Base-by-base conservation (phyloP, 176 grass and related monocot genomes). In the Carex cristatella region DNA sequence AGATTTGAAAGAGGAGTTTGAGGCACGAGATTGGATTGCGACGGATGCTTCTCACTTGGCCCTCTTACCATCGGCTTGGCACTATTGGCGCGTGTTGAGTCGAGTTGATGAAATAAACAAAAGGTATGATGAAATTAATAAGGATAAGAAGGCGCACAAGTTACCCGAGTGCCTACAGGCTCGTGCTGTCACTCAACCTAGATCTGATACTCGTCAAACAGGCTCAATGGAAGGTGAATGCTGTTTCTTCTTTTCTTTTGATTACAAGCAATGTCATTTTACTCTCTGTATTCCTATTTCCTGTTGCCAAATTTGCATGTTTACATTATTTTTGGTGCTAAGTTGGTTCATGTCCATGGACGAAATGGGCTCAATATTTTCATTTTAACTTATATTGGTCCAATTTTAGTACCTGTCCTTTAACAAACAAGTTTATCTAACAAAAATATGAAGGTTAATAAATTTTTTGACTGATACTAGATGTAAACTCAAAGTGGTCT, bases 1-100 rank as follows among this genome's bases (percentile, higher is more conserved):
- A 1, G 73, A 88, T 68, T 33, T 88, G 19, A 8, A 79, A 6
- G 62, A 88, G 6, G 82, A 88, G 74, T 88, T 85, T 11, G 62
- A 72, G 19, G 63, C 63, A 30, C 7, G 28, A 10, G 42, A 19
- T 51, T 11, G 11, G 56, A 15, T 54, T 32, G 33, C 7, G 1
- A 14, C 6, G 40, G 2, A 5, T 3, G 38, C 12, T 67, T 51
- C 81, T 10, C 1, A 18, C 16, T 66, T 27, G 63, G 30, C 10
- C 16, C 35, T 32, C 16, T 54, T 15, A 9, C 62, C 35, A 46
- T 28, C 30, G 37, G 9, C 9, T 30, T 38, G 81, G 72, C 67
- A 27, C 9, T 69, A 44, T 12, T 28, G 61, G 82, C 4, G 28
- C 10, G 42, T 85, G 46, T 35, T 58, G 73, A 80, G 2, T 14